These are phyloP conservation scores for Cercospora canescens DNA, from an alignment of 2,329 filamentous ascomycete species.

Conservation along the genomic window DNA sequence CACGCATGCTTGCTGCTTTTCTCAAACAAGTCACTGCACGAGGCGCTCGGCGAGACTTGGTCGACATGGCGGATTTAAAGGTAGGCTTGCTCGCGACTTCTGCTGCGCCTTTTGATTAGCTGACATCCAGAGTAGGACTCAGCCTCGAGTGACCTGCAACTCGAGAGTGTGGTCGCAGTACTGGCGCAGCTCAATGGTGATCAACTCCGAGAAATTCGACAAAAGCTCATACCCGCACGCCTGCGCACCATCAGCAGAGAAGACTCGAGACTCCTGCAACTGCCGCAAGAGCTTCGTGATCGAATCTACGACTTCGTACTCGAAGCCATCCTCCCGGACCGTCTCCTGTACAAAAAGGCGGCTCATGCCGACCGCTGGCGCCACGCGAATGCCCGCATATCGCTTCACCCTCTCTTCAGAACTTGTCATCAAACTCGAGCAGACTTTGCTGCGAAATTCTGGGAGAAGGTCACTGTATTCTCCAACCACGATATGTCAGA, in stretches of 20 bases:
- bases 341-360: no score
- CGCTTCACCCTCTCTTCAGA: neutral
- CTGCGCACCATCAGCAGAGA: neutral
- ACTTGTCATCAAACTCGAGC: neutral
- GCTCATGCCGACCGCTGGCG: no score
- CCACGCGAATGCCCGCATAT: no score
- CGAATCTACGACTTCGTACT: neutral
- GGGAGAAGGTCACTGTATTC: neutral
- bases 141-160: neutral
- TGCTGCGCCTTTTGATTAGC: neutral
- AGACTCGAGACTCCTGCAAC: neutral
- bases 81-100: neutral
- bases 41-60: neutral
- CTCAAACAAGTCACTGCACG: neutral
- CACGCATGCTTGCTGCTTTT: neutral
- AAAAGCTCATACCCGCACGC: neutral
- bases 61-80: neutral
- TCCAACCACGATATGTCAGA: neutral
- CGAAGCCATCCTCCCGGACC: neutral
- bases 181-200: neutral
- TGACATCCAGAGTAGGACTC: neutral
- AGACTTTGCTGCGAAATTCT: neutral
- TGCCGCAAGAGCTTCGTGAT: neutral
- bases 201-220: neutral
- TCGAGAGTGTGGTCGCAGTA: neutral